Evolutionary conservation across 805 yeast genomes (phyloP).

Genomic region (Candida ulmi): DNA sequence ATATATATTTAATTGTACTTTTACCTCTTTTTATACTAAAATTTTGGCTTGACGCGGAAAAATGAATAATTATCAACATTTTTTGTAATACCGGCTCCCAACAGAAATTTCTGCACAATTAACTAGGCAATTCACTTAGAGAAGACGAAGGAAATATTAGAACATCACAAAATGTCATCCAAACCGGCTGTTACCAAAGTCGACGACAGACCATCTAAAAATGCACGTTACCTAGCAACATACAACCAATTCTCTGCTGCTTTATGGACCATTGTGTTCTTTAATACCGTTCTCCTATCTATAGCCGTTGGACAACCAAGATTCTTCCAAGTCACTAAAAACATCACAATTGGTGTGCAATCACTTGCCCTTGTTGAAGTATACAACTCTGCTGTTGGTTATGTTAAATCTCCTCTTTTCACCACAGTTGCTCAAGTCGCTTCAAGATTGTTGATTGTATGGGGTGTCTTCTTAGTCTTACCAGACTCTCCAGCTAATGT

Average conservation of each 20-base stretch:
- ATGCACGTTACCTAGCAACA: slow-evolving; percentile 26
- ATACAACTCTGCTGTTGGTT: slow-evolving; percentile 68
- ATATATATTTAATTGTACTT: no score
- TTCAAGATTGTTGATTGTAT: slow-evolving; percentile 75
- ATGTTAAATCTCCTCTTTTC: slow-evolving; percentile 77
- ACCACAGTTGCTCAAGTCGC: slow-evolving; percentile 87
- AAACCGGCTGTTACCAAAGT: not conserved
- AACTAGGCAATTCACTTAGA: no score
- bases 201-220: not conserved
- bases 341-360: slow-evolving; percentile 63
- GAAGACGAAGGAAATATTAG: no score
- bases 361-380: slow-evolving; percentile 77
- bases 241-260: slow-evolving; percentile 51
- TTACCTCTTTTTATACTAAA: no score
- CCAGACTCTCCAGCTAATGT: slow-evolving; percentile 65
- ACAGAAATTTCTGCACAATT: no score
- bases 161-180: not conserved
- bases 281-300: slow-evolving; percentile 34
- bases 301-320: slow-evolving; percentile 56
- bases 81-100: no score
- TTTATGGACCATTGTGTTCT: slow-evolving; percentile 48
- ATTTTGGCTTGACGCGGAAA: no score
- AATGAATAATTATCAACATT: no score
- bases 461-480: slow-evolving; percentile 73
- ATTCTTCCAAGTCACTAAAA: slow-evolving; percentile 54